Evolutionary conservation across 441 rosid genomes (phyloP), one percentile per base, ranked within the genome.

Genomic region (Aleurites moluccanus): DNA sequence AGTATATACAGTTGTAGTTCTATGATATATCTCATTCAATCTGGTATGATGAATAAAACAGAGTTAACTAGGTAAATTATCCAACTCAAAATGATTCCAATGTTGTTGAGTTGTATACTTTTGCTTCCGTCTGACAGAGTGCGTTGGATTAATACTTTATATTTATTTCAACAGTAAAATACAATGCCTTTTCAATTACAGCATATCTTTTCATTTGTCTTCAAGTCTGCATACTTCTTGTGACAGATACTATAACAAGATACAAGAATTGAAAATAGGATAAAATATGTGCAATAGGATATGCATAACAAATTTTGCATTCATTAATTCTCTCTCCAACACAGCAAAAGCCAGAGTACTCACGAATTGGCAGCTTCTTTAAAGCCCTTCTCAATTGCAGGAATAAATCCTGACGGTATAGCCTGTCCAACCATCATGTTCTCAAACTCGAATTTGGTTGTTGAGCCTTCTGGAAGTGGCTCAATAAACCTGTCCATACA

Each of bases 351-450:
- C n/a, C n/a, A 21, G 28, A 59, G 25, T 38, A 83, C 92, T 82
- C 67, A 91, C 99, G 97, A 91, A 81, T 96, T 96, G 80, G 96
- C 96, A 77, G 98, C 99, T 89, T 96, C 99, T 83, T 82, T 93
- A 73, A 96, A 96, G 73, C 99, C 99, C 83, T 96, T 96, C 84
- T 93, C 99, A 70, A 96, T 96, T 56, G 98, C 94, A 78, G 98
- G 97, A 44, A 96, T 90, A 64, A 90, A 96, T 77, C 83, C 88
- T 60, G 99, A 93, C 40, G 98, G 99, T 81, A 96, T 87, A 74
- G 90, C 96, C 83, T 96, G 99, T 81, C 99, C 98, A 47, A 93
- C 94, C 10, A 96, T 82, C 92, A 91, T 86, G 83, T 96, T 96
- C 65, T 93, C 98, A 68, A 96, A 96, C 80, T 91, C 97, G 62